Conservation (phyloP, 345 rosid genomes). For the Aquilaria malaccensis region DNA sequence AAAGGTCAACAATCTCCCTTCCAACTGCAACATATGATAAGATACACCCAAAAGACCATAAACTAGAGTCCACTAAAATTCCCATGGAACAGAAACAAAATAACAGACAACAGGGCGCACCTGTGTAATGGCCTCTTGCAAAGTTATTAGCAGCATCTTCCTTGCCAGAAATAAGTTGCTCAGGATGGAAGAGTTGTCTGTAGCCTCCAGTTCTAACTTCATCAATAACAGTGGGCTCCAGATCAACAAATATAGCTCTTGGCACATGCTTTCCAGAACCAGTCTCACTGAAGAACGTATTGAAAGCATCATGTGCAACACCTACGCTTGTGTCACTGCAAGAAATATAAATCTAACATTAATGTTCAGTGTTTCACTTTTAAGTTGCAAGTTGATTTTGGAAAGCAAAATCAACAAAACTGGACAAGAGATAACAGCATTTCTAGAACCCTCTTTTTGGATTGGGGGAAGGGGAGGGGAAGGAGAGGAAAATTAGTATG, state of each 20-base stretch:
- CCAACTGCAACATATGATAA: slow-evolving; percentile 50
- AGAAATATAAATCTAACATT: neutral
- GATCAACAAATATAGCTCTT: slow-evolving; percentile 74
- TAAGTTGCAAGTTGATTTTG: too few species aligned
- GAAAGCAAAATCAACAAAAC: too few species aligned
- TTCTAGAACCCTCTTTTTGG: too few species aligned
- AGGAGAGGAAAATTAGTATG: too few species aligned
- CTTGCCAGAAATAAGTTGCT: slow-evolving; percentile 90
- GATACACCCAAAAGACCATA: neutral
- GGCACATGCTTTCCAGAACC: slow-evolving; percentile 88
- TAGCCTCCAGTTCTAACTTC: slow-evolving; percentile 71
- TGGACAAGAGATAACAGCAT: too few species aligned
- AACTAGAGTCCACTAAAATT: neutral
- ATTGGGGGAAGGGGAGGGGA: too few species aligned
- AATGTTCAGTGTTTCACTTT: too few species aligned
- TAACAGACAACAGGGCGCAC: slow-evolving; percentile 15
- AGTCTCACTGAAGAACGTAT: slow-evolving; percentile 93
- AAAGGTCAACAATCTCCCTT: slow-evolving; percentile 74
- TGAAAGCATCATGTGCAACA: slow-evolving; percentile 62
- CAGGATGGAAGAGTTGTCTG: slow-evolving; percentile 86
- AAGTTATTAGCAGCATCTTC: slow-evolving; percentile 93
- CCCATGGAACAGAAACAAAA: slow-evolving; percentile 7
- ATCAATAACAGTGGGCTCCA: slow-evolving; percentile 84
- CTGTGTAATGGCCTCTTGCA: slow-evolving; percentile 90
- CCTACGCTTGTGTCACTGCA: slow-evolving; percentile 63